phyloP scores from a whole-genome alignment of 176 grass and related monocot genomes.

The Oryza brachyantha region DNA sequence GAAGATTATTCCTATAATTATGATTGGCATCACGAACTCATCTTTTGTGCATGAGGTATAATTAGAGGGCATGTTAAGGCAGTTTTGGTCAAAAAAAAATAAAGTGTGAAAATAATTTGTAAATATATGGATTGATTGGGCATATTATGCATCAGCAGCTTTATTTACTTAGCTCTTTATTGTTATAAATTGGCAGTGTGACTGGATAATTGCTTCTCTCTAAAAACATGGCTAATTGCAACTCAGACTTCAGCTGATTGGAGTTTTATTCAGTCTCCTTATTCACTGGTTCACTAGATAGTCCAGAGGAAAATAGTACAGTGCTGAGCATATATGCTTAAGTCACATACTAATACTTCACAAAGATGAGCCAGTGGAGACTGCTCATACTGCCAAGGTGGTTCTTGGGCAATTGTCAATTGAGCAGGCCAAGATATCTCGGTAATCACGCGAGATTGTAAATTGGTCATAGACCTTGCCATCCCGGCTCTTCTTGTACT shows the following conservation, averaged over 20 bases:
- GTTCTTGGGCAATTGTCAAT: constrained; percentile 54
- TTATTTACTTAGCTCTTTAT: no score
- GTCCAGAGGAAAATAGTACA: neutral
- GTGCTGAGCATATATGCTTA: neutral
- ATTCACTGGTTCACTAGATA: no score
- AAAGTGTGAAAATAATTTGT: no score
- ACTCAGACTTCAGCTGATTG: neutral
- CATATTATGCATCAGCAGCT: no score
- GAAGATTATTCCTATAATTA: neutral
- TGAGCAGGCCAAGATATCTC: constrained; percentile 51
- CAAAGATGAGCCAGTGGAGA: neutral
- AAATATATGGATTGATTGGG: neutral
- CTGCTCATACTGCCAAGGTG: constrained; percentile 33
- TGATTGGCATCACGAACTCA: neutral
- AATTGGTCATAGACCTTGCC: constrained; percentile 72
- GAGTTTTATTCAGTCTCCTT: neutral
- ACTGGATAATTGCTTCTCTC: neutral
- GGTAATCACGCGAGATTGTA: constrained; percentile 65
- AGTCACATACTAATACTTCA: neutral
- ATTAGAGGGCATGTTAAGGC: neutral
- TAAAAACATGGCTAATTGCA: neutral
- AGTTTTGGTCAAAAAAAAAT: neutral
- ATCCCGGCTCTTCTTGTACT: constrained; percentile 66
- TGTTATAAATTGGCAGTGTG: no score
- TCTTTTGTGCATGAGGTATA: neutral